Conservation (phyloP, 1,284 basidiomycete genomes). For the Coniferiporia sulphurascens region DNA sequence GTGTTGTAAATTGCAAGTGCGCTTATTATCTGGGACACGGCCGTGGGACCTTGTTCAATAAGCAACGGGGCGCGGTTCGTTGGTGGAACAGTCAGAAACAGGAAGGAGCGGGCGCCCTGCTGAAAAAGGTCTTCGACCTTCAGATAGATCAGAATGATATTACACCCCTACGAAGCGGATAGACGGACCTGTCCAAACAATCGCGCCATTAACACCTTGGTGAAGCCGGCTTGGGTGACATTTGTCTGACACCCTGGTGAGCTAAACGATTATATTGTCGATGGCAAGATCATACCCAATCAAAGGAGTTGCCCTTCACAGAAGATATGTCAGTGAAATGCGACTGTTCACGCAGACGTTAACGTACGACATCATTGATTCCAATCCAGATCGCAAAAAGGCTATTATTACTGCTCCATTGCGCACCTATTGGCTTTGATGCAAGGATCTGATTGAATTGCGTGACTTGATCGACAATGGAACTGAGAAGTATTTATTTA, state of each 20-base stretch:
- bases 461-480: slow-evolving; percentile 57
- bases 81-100: slow-evolving; percentile 65
- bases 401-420: slow-evolving; percentile 51
- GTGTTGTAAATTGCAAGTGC: slow-evolving; percentile 48
- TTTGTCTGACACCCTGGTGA: slow-evolving; percentile 38
- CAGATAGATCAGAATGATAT: not conserved
- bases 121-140: slow-evolving; percentile 52
- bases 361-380: slow-evolving; percentile 56
- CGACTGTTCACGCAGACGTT: not conserved
- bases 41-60: slow-evolving; percentile 41
- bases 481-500: slow-evolving; percentile 31
- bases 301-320: slow-evolving; percentile 44
- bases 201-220: slow-evolving; percentile 45
- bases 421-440: slow-evolving; percentile 43
- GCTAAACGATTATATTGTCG: not conserved
- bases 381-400: slow-evolving; percentile 64
- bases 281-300: slow-evolving; percentile 26
- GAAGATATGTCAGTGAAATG: not conserved
- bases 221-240: slow-evolving; percentile 47
- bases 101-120: slow-evolving; percentile 54
- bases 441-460: slow-evolving; percentile 51
- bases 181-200: slow-evolving; percentile 49
- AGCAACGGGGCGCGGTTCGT: slow-evolving; percentile 54
- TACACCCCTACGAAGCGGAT: not conserved
- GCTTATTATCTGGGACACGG: slow-evolving; percentile 34